These are phyloP conservation scores for Candida orba DNA, from an alignment of 805 yeast species.

Conservation along the genomic window DNA sequence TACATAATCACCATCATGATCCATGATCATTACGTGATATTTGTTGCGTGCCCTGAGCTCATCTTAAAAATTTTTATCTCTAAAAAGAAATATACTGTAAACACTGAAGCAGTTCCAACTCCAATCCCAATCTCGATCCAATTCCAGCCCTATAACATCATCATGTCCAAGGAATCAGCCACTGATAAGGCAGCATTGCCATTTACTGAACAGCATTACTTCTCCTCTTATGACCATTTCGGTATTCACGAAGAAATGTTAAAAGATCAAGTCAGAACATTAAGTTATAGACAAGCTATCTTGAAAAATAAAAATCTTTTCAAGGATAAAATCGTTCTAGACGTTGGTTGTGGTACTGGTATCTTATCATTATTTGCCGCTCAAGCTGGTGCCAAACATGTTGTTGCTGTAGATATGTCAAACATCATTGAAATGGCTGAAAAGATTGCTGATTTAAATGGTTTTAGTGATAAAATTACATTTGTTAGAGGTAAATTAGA, in stretches of 20 bases:
- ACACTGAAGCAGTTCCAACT: no score
- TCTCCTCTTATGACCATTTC: slow-evolving; percentile 91
- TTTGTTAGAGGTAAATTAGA: slow-evolving; percentile 88
- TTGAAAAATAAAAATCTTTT: slow-evolving; percentile 81
- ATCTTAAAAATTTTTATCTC: no score
- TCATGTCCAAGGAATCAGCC: slow-evolving; percentile 35
- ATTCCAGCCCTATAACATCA: no score
- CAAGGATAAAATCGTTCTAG: slow-evolving; percentile 89
- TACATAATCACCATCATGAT: no score
- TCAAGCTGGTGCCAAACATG: slow-evolving; percentile 97
- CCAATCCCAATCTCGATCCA: no score
- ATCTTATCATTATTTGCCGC: slow-evolving; percentile 97
- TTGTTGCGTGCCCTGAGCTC: no score
- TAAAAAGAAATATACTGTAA: no score
- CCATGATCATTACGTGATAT: no score
- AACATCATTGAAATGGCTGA: slow-evolving; percentile 95
- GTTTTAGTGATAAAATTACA: slow-evolving; percentile 79
- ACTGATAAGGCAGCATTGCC: slow-evolving; percentile 61
- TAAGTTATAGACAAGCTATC: slow-evolving; percentile 88
- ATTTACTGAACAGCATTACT: slow-evolving; percentile 85
- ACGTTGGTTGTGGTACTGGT: slow-evolving; percentile 99
- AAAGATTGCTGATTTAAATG: slow-evolving; percentile 77
- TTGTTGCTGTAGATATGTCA: slow-evolving; percentile 95
- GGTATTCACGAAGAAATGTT: slow-evolving; percentile 99
- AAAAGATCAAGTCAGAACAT: slow-evolving; percentile 88